Base-by-base conservation (phyloP, 495 filamentous ascomycete genomes). In the Xylaria scruposa region DNA sequence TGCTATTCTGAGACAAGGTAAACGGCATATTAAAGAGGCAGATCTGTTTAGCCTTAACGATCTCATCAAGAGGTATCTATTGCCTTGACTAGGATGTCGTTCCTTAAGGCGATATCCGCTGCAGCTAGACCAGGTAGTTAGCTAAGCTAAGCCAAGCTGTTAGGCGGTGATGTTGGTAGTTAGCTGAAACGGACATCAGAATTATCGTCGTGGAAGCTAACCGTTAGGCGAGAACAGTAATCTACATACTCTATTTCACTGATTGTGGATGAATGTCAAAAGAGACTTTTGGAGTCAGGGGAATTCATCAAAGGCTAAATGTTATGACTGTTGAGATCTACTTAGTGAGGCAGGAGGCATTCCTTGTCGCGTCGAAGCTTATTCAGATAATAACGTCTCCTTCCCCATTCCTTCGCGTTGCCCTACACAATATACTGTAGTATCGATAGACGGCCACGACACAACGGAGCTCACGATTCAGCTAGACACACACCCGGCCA, bases 401-500 rank as follows among this genome's bases (percentile, higher is more conserved):
- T 67, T 51, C 49, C 65, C 33, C 19, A 51, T 53, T 33, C 61
- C 40, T 64, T 47, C 61, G 17, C 17, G 53, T 31, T 56, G 53
- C 53, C 26, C 53, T 56, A 29, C 24, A 17, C 24, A 17, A 26
- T 5, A 12, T 12, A 4, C 60, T 53, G 12, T 66, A 36, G 63
- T 40, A 46, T 66, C 40, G 46, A 51, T 53, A 66, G 26, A 31
- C 63, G 29, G 19, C 46, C 44, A 38, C 13, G 10, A 31, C 44
- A 38, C 13, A n/a, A 31, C 29, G 21, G 44, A 66, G 63, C 26
- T 66, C 65, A 56, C 49, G 36, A 33, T 38, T 44, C 13, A 56
- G 44, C 65, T 67, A 59, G 26, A 61, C 21, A 69, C 67, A 69
- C 67, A 47, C 67, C 67, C 67, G 67, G 54, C 38, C 67, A 61